These are phyloP conservation scores for Venturia carpophila DNA, from an alignment of 2,329 filamentous ascomycete genomes.

Conservation along the genomic window DNA sequence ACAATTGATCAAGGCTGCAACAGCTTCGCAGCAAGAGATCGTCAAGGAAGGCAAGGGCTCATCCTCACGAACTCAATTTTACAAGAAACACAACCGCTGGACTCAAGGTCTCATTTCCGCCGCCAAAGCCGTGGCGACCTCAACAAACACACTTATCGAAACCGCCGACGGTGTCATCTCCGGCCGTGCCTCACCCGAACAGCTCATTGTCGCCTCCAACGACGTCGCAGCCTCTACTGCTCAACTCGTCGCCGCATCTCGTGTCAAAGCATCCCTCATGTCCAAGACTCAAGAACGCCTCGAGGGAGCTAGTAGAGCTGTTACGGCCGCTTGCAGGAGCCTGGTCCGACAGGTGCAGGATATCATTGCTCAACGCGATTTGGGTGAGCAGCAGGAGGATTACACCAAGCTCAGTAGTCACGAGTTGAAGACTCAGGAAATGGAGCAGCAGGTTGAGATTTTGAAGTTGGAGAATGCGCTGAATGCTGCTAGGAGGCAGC, in stretches of 20 bases:
- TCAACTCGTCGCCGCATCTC: slow-evolving; percentile 87
- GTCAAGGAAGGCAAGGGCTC: slow-evolving; percentile 85
- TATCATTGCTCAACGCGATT: slow-evolving; percentile 82
- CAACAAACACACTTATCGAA: slow-evolving; percentile 94
- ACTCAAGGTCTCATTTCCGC: slow-evolving; percentile 96
- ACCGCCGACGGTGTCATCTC: slow-evolving; percentile 94
- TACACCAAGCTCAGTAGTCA: slow-evolving; percentile 82
- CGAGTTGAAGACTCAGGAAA: slow-evolving; percentile 97
- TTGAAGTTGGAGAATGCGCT: slow-evolving; percentile 87
- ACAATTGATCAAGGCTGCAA: slow-evolving; percentile 89
- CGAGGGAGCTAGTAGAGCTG: slow-evolving; percentile 85
- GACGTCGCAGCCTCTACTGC: slow-evolving; percentile 93
- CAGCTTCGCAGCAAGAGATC: slow-evolving; percentile 89
- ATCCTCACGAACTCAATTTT: slow-evolving; percentile 85
- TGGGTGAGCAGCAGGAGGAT: slow-evolving; percentile 76
- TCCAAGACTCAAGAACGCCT: slow-evolving; percentile 90
- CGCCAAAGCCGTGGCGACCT: slow-evolving; percentile 87
- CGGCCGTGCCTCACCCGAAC: slow-evolving; percentile 85
- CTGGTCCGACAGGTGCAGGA: slow-evolving; percentile 89
- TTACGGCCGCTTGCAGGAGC: slow-evolving; percentile 77
- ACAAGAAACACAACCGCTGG: slow-evolving; percentile 99
- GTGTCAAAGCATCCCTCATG: slow-evolving; percentile 98
- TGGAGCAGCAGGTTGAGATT: slow-evolving; percentile 99
- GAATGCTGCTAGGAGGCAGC: slow-evolving; percentile 64
- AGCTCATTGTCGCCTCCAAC: slow-evolving; percentile 96